Base-by-base conservation (phyloP, 768 basidiomycete species). In the Collybiopsis confluens region DNA sequence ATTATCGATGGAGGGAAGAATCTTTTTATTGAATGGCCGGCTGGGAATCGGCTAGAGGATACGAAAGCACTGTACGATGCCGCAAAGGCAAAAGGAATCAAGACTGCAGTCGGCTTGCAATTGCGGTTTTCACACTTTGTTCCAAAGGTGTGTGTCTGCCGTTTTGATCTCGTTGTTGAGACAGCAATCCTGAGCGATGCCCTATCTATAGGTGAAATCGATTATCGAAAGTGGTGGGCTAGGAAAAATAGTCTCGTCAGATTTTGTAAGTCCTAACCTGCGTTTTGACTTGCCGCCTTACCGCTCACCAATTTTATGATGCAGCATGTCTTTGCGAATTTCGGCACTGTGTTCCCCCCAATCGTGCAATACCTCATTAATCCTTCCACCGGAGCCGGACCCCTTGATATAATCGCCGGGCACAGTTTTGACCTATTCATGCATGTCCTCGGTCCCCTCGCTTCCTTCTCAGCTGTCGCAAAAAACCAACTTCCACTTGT, bases 1-100 rank as follows among this genome's bases (percentile, higher is more conserved):
- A 66, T 62, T 2, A 67, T 76, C 42, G 68, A 64, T 20, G 67
- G 68, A 27, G 70, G 69, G 21, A 76, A 75, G 55, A 52, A 67
- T 33, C 53, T 73, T 23, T 75, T 72, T 50, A 52, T 73, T 10
- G 73, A 76, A 54, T 75, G 72, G 71, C 73, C 73, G 6, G 67
- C 60, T 16, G 74, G 71, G 1, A 60, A 46, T 23, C 61, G 49
- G 8, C 43, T 70, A 13, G 45, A 61, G 30, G 69, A 76, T 58
- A 68, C 70, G 11, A 21, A 33, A 10, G 68, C 69, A 53, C 61
- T 74, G 4, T 70, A 68, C 2, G 61, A 66, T 15, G 61, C 61
- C 1, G 73, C 68, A 1, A 62, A 57, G 27, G 47, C 42, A 42
- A 63, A 64, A 38, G 68, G 69, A 0, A 59, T 72, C 2, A 63